Evolutionary conservation across 129 eudicot species (phyloP).

Genomic region (Oenanthe sinensis): DNA sequence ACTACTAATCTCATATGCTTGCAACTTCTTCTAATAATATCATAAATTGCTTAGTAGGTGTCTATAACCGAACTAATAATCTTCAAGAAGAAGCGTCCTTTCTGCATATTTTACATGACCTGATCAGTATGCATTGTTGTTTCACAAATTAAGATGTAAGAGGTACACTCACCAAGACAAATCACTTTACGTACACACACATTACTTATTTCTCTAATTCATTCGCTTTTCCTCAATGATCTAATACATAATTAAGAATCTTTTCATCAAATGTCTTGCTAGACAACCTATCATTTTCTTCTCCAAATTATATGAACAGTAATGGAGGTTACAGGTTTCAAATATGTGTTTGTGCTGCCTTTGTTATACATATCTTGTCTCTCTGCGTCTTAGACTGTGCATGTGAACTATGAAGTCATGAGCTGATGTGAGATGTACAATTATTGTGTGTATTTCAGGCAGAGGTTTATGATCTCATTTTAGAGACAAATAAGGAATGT

Average conservation of each 20-base stretch:
- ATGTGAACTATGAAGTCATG: slow-evolving; percentile 1
- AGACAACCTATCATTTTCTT: too few species aligned
- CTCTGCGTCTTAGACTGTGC: not conserved
- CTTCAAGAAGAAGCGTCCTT: not conserved
- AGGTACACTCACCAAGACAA: not conserved
- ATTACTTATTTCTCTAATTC: not conserved
- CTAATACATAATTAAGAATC: not conserved
- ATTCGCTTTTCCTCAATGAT: not conserved
- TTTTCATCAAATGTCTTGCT: too few species aligned
- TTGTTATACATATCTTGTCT: not conserved
- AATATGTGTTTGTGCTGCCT: not conserved
- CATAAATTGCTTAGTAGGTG: too few species aligned
- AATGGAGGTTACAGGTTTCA: not conserved
- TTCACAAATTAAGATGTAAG: not conserved
- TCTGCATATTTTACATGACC: not conserved
- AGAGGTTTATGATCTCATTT: slow-evolving; percentile 71
- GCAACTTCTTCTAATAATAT: not conserved
- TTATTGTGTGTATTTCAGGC: slow-evolving; percentile 35
- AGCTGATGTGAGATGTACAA: not conserved
- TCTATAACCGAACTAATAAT: too few species aligned
- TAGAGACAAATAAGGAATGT: slow-evolving; percentile 93
- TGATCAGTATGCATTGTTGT: not conserved
- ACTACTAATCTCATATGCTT: not conserved
- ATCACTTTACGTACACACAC: not conserved
- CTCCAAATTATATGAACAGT: too few species aligned